Evolutionary conservation across 768 basidiomycete genomes (phyloP).

Genomic region (Crepidotus variabilis): DNA sequence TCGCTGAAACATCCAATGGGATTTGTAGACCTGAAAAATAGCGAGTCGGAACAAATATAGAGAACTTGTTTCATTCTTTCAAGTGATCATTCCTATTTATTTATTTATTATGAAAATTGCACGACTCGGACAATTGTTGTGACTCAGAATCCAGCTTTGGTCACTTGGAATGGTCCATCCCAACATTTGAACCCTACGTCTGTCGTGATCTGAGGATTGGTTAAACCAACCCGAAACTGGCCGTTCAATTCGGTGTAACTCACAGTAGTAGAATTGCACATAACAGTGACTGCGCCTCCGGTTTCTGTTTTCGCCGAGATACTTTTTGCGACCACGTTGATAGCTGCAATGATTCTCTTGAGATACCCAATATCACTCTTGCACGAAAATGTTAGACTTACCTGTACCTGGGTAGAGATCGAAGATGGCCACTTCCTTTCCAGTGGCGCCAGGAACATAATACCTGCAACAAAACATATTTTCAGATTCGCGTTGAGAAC

Average conservation of each 20-base stretch:
- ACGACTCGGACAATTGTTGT: no score
- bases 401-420: conserved; percentile 57
- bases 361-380: neutral
- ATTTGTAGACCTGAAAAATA: no score
- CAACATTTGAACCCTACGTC: conserved; percentile 22
- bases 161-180: conserved; percentile 17
- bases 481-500: no score
- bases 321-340: conserved; percentile 46
- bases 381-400: conserved; percentile 17
- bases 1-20: no score
- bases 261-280: conserved; percentile 54
- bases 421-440: conserved; percentile 55
- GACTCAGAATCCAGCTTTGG: conserved; percentile 10
- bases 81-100: no score
- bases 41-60: no score
- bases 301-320: conserved; percentile 45
- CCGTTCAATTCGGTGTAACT: conserved; percentile 9
- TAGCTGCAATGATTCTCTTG: conserved; percentile 26
- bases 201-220: conserved; percentile 11
- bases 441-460: conserved; percentile 47
- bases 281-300: conserved; percentile 37
- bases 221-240: neutral
- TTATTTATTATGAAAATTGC: no score
- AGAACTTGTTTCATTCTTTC: no score
- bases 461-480: conserved; percentile 26